Evolutionary conservation across 805 yeast species (phyloP), one percentile per base, ranked within the genome.

Genomic region (Cyberlindnera sargentensis): DNA sequence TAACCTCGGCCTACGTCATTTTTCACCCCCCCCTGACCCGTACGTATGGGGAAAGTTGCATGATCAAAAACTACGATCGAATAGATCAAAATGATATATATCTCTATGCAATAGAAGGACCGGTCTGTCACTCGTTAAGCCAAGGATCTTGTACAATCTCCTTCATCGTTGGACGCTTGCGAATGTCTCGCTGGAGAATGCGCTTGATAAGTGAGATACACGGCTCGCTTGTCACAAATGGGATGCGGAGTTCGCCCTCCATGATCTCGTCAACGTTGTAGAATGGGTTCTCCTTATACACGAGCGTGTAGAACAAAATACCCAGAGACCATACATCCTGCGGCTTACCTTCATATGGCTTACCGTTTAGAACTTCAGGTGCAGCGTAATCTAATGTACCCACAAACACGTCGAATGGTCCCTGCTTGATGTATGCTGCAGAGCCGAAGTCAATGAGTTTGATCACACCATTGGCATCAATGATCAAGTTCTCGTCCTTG

Each of bases 301-400:
- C 72, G 57, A 93, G 76, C 0, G 97, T 93, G 65, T 90, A 93
- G 24, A 93, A 67, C 45, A 93, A 67, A 24, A 93, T 85, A 3
- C 99, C 99, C 58, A 91, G 71, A 0, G 98, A 96, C 99, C 99
- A 93, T 2, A 90, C 82, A 64, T 93, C 99, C 62, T 93, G 99
- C 3, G 95, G 91, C 60, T 78, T 83, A 24, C 99, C 99, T 41
- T 80, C 88, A 57, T 91, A 93, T 24, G 90, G 83, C 47, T 80
- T 81, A 2, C 98, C 99, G 41, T 81, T 74, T 31, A 93, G 69
- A 1, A 93, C 96, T 63, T 93, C 99, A 0, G 99, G 99, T 0
- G 98, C 95, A 1, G 98, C 98, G 62, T 91, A 93, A 62, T 93
- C 97, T 36, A 93, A 81, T 0, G 99, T 93, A 3, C 99, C 99